These are phyloP conservation scores for Pilasporangium apinafurcum DNA, from an alignment of 352 stramenopile genomes.

Conservation along the genomic window DNA sequence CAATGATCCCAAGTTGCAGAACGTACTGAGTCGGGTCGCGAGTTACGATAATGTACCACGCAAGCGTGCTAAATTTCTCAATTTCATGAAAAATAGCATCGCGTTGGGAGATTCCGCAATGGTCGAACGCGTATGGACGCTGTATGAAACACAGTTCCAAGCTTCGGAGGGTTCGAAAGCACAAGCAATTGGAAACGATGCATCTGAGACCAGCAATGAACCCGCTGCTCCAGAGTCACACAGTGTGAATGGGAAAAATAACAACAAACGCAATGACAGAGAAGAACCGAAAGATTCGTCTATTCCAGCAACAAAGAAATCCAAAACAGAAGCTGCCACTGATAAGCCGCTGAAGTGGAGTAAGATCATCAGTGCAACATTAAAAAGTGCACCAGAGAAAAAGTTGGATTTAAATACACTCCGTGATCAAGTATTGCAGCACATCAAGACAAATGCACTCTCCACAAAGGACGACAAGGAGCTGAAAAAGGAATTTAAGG, in stretches of 20 bases:
- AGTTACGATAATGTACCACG: constrained; percentile 89
- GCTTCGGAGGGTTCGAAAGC: constrained; percentile 14
- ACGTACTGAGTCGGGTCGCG: constrained; percentile 68
- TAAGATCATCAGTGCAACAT: constrained; percentile 52
- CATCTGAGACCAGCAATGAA: constrained; percentile 3
- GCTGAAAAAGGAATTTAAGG: constrained; percentile 61
- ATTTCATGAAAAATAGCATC: constrained; percentile 88
- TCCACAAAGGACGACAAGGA: constrained; percentile 55
- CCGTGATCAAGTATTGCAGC: constrained; percentile 32
- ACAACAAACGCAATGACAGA: constrained; percentile 41
- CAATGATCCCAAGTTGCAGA: constrained; percentile 47
- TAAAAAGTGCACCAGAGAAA: constrained; percentile 37
- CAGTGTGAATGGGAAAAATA: constrained; percentile 5
- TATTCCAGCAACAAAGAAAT: constrained; percentile 23
- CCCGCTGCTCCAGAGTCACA: background rate
- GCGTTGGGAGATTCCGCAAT: constrained; percentile 32
- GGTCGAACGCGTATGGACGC: constrained; percentile 61
- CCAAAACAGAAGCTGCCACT: constrained; percentile 9
- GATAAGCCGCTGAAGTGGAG: constrained; percentile 58
- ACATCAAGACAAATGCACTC: constrained; percentile 34
- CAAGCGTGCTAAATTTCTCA: constrained; percentile 92
- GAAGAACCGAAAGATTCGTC: constrained; percentile 14
- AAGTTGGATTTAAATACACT: constrained; percentile 52
- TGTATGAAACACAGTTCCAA: constrained; percentile 68
- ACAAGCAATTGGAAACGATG: background rate